These are phyloP conservation scores for Cladobotryum protrusum DNA, from an alignment of 2,329 filamentous ascomycete genomes.

Conservation along the genomic window DNA sequence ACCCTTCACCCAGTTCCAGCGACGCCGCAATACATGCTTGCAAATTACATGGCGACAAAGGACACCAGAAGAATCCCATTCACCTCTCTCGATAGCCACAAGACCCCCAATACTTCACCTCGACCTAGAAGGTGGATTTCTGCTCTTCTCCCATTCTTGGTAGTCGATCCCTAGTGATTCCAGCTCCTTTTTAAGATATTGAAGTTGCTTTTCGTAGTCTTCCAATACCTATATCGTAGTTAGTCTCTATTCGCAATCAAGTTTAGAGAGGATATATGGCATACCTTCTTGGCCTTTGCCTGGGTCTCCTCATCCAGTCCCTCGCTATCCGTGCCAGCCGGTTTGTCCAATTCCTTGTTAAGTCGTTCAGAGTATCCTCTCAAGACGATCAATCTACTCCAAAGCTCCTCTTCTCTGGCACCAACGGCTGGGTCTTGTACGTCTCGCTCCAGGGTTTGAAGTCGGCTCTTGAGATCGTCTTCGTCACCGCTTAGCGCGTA, in stretches of 20 bases:
- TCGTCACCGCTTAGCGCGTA: conserved; percentile 76
- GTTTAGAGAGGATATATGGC: conserved; percentile 16
- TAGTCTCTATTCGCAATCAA: conserved; percentile 4
- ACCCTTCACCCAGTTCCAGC: too few relatives aligned
- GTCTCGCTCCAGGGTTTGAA: conserved; percentile 61
- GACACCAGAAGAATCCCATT: too few relatives aligned
- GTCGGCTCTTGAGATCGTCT: conserved; percentile 68
- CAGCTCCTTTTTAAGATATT: conserved; percentile 67
- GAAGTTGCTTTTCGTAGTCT: conserved; percentile 75
- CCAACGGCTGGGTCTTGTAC: conserved; percentile 69
- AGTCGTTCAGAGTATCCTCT: conserved; percentile 66
- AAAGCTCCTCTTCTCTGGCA: conserved; percentile 76
- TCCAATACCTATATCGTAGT: conserved; percentile 57
- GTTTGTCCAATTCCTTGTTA: conserved; percentile 66
- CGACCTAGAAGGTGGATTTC: conserved; percentile 33
- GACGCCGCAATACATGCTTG: too few relatives aligned
- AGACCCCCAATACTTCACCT: conserved; percentile 15
- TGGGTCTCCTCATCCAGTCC: conserved; percentile 64
- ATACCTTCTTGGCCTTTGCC: conserved; percentile 67
- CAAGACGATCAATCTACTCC: conserved; percentile 72
- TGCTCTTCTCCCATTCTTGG: conserved; percentile 48
- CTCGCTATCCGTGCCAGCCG: conserved; percentile 49
- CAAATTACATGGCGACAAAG: too few relatives aligned
- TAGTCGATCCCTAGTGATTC: conserved; percentile 56
- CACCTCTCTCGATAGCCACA: not conserved